phyloP scores from a whole-genome alignment of 2,329 filamentous ascomycete genomes.

The Pseudogymnoascus sp. region DNA sequence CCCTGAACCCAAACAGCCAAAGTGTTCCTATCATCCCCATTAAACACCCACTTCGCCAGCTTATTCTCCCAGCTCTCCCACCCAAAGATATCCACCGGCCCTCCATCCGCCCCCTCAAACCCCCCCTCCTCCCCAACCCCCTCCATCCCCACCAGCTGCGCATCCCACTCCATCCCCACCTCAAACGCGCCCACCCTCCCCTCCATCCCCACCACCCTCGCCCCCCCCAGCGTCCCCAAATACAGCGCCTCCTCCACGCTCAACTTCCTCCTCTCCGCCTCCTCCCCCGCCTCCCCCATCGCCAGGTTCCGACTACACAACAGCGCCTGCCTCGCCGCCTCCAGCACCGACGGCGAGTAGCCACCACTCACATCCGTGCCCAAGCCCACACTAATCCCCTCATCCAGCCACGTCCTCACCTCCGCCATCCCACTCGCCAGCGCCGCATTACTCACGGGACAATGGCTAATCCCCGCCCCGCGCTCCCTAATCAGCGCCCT shows the following conservation, averaged over 20 bases:
- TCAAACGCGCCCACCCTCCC: no score
- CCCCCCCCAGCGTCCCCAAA: constrained; percentile 81
- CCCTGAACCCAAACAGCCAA: constrained; percentile 84
- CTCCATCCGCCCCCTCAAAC: constrained; percentile 32
- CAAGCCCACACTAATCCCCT: constrained; percentile 70
- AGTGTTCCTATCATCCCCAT: constrained; percentile 87
- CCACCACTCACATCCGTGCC: constrained; percentile 90
- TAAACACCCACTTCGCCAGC: constrained; percentile 90
- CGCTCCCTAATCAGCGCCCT: constrained; percentile 52
- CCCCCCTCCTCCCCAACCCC: no score
- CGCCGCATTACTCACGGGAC: constrained; percentile 77
- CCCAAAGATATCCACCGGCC: constrained; percentile 80
- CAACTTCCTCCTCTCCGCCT: constrained; percentile 49
- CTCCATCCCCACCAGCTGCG: constrained; percentile 70
- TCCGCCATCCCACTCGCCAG: constrained; percentile 71
- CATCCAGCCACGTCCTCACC: constrained; percentile 65
- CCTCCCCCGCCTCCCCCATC: constrained; percentile 39
- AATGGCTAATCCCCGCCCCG: constrained; percentile 67
- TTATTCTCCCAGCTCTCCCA: constrained; percentile 83
- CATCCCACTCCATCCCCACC: constrained; percentile 86
- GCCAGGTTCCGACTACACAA: constrained; percentile 68
- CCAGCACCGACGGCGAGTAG: constrained; percentile 72
- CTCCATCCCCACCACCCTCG: constrained; percentile 70
- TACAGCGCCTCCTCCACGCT: constrained; percentile 81
- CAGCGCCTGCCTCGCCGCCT: constrained; percentile 72